Base-by-base conservation (phyloP, 352 stramenopile species). In the Phytophthora boehmeriae region DNA sequence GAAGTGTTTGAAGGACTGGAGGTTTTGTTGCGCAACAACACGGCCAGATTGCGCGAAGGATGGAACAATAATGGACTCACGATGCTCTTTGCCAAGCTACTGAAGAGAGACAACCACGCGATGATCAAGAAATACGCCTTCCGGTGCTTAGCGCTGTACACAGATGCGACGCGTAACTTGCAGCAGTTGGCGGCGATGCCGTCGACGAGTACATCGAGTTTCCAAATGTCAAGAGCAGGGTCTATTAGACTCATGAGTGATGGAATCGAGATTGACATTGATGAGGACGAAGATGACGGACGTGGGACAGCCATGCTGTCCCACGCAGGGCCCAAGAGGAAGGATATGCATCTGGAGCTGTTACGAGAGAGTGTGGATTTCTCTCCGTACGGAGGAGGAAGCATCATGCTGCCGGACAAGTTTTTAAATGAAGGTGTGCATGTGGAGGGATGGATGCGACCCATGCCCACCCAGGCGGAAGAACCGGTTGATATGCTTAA, bases 111-210 rank as follows among this genome's bases (percentile, higher is more conserved):
- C 59, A 95, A 96, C 75, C 84, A 95, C 54, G 74, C 84, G 5
- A 83, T 94, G 34, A 95, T 96, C 66, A 96, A 95, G 61, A 95
- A 96, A 54, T 96, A 96, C 60, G 87, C 87, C 5, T 96, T 96
- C 62, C 75, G 87, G 1, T 96, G 87, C 54, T 66, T 96, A 23
- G 83, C 87, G 41, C 70, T 96, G 16, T 96, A 92, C 61, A 80
- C 85, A 2, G 87, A 96, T 58, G 87, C 83, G 5, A 90, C 83
- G 34, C 72, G 87, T 28, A 91, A 76, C 58, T 59, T 87, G n/a
- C 68, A 83, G 63, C 83, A 94, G 54, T 71, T 96, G 28, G 44
- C 74, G 36, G 38, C 68, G 0, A 69, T 91, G 41, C 59, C 75
- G 1, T 62, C 73, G 0, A 75, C 69, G 0, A 77, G 66, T 22